These are phyloP conservation scores for Aspergillus japonicus DNA, from an alignment of 2,329 filamentous ascomycete genomes.

Conservation along the genomic window DNA sequence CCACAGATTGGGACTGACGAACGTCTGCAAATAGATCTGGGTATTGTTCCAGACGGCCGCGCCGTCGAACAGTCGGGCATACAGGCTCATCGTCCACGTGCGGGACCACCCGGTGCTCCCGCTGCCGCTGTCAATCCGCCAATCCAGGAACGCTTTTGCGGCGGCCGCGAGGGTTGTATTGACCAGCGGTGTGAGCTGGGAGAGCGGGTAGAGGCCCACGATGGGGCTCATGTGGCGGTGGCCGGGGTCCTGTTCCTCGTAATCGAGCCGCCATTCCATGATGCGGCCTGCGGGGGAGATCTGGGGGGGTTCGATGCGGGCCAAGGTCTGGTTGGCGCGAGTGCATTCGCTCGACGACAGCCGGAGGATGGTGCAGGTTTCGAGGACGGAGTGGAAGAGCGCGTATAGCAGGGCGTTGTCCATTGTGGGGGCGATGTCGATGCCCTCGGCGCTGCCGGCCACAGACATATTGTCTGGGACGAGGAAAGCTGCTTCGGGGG, in stretches of 20 bases:
- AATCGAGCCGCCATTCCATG: conserved; percentile 37
- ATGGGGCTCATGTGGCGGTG: conserved; percentile 54
- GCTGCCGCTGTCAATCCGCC: conserved; percentile 17
- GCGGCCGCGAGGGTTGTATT: conserved; percentile 29
- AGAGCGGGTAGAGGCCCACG: conserved; percentile 49
- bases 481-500: conserved; percentile 21
- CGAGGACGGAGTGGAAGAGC: conserved; percentile 24
- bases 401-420: conserved; percentile 45
- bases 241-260: conserved; percentile 44
- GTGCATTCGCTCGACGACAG: neutral
- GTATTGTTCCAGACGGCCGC: conserved; percentile 39
- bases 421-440: conserved; percentile 40
- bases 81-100: conserved; percentile 49
- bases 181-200: conserved; percentile 33
- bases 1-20: conserved; percentile 13
- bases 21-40: conserved; percentile 22
- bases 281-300: conserved; percentile 28
- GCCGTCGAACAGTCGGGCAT: conserved; percentile 44
- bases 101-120: conserved; percentile 52
- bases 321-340: conserved; percentile 5
- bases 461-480: conserved; percentile 7
- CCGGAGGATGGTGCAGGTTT: neutral
- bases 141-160: conserved; percentile 13
- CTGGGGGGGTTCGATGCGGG: conserved; percentile 14
- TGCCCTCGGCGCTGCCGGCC: neutral